A percentile compares a stretch with the other conserved stretches of the same genome.
phyloP scores from a whole-genome alignment of 164 flowering plant genomes.

The Aristolochia californica region DNA sequence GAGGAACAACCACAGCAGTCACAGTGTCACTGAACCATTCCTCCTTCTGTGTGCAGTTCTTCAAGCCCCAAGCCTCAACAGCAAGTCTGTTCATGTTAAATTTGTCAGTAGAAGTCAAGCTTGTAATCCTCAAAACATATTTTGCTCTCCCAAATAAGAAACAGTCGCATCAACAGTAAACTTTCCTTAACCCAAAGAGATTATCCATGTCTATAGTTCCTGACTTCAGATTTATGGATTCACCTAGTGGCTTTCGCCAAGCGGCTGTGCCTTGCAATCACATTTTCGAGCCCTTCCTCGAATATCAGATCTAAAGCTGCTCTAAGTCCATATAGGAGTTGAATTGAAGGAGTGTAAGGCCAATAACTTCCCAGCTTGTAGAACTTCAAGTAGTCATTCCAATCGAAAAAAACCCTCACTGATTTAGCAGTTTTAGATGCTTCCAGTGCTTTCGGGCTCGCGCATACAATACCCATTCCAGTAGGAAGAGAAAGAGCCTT shows the following conservation, averaged over 20 bases:
- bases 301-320: conserved; percentile 90
- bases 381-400: conserved; percentile 93
- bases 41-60: conserved; percentile 86
- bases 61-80: conserved; percentile 97
- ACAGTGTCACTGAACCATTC: conserved; percentile 96
- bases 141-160: too few species aligned
- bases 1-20: conserved; percentile 89
- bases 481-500: conserved; percentile 98
- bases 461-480: conserved; percentile 90
- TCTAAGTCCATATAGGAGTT: conserved; percentile 77
- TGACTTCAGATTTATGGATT: background rate
- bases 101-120: background rate
- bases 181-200: too few species aligned
- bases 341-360: conserved; percentile 99
- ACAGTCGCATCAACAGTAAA: too few species aligned
- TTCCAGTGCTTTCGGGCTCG: conserved; percentile 87
- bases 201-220: too few species aligned
- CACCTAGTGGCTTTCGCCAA: conserved; percentile 82
- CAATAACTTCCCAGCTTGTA: conserved; percentile 84
- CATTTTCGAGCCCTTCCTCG: conserved; percentile 95
- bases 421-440: conserved; percentile 89
- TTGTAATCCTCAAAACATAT: too few species aligned
- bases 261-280: conserved; percentile 78
- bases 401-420: conserved; percentile 83
- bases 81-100: conserved; percentile 51